Evolutionary conservation across 306 rosid species (phyloP).

Genomic region (Pachyrhizus erosus): DNA sequence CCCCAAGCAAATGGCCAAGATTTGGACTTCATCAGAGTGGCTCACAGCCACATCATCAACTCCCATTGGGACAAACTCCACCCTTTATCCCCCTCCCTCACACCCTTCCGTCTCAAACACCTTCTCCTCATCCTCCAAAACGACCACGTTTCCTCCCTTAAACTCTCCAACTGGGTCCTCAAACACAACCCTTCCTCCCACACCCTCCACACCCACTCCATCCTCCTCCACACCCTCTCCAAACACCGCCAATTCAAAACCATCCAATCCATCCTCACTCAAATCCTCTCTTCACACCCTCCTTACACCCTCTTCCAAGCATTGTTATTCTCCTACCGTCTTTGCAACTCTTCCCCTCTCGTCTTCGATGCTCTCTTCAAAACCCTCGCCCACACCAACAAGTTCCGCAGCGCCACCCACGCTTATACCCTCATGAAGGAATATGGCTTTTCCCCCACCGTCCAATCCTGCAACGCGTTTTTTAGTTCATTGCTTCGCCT

Average conservation of each 20-base stretch:
- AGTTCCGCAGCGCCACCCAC: constrained; percentile 64
- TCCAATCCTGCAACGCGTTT: constrained; percentile 80
- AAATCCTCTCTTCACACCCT: constrained; percentile 49
- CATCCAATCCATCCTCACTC: constrained; percentile 58
- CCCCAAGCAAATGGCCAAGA: constrained; percentile 76
- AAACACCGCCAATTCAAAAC: constrained; percentile 66
- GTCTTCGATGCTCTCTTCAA: constrained; percentile 83
- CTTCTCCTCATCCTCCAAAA: constrained; percentile 62
- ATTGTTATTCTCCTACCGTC: constrained; percentile 58
- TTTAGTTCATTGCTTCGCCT: constrained; percentile 68
- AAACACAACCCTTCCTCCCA: constrained; percentile 57
- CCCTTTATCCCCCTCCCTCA: constrained; percentile 55
- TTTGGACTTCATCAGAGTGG: constrained; percentile 79
- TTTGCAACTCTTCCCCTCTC: constrained; percentile 69
- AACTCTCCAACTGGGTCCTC: constrained; percentile 76
- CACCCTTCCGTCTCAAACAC: constrained; percentile 70
- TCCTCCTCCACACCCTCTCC: constrained; percentile 76
- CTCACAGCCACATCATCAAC: constrained; percentile 74
- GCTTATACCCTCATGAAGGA: constrained; percentile 71
- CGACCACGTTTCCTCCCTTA: constrained; percentile 72
- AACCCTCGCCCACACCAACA: constrained; percentile 74
- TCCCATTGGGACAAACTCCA: constrained; percentile 77
- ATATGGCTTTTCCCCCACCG: constrained; percentile 71
- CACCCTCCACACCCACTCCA: constrained; percentile 64
- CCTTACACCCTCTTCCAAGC: constrained; percentile 67